Evolutionary conservation across 2,329 filamentous ascomycete genomes (phyloP), one percentile per base, ranked within the genome.

Genomic region (Paramyrothecium roridum): DNA sequence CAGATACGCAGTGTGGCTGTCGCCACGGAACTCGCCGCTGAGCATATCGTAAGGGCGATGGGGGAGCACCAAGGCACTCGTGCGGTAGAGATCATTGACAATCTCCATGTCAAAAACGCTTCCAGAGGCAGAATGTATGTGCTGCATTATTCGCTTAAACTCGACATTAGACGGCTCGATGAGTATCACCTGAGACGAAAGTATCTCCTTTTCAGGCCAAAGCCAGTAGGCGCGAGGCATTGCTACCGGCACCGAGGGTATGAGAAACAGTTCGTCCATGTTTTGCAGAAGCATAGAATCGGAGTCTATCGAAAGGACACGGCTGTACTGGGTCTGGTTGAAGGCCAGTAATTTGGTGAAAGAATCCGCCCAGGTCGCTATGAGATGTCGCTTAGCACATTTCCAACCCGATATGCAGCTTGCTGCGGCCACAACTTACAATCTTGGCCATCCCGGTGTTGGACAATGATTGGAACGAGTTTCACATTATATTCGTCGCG

Each of bases 181-280:
- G 2, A 88, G 76, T 62, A 87, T 76, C 19, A 88, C 65, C 3
- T 84, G 76, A 0, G 82, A 83, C 0, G 84, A 83, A 12, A 90
- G 75, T 2, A 78, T 76, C 58, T 76, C 76, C 10, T 73, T 74
- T 1, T 77, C 73, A 0, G 81, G 81, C 6, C 81, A 75, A 2
- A 84, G 74, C 88, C 88, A 91, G 67, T 91, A 90, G 10, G 88
- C 88, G 33, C 85, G 81, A 1, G 88, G 86, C 80, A 90, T 86
- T 3, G 87, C 87, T 3, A 88, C 79, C 1, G 80, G 74, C 1
- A 80, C 78, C 1, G 73, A 67, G 0, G 88, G 88, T 1, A 88
- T 74, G 26, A 87, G 79, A 70, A 91, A 91, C 0, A 91, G 77
- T 54, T 90, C 87, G 61, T 91, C 88, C 77, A 91, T 81, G 21